Evolutionary conservation across 495 filamentous ascomycete genomes (phyloP).

Genomic region (Cairneyella variabilis): DNA sequence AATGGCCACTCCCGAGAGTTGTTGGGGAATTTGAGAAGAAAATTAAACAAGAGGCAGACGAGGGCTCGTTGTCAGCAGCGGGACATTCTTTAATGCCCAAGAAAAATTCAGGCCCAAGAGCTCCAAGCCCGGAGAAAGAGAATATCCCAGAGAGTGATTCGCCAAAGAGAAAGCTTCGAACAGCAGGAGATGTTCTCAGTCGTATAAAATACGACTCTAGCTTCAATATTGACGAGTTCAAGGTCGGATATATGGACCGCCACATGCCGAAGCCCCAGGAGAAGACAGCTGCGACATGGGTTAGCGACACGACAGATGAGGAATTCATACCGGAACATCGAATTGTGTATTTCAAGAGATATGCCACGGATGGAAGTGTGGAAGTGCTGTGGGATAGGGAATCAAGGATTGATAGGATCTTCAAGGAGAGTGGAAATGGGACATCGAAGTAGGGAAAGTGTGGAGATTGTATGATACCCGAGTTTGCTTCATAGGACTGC

Average conservation of each 20-base stretch:
- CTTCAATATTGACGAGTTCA: constrained; percentile 23
- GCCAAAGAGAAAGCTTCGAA: constrained; percentile 8
- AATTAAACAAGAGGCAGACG: too few species aligned
- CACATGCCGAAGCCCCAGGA: constrained; percentile 11
- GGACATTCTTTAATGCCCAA: neutral
- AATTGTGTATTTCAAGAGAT: constrained; percentile 24
- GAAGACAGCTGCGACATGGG: constrained; percentile 19
- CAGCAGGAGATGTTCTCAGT: constrained; percentile 20
- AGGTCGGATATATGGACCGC: constrained; percentile 24
- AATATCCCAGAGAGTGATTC: neutral
- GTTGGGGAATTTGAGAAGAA: constrained; percentile 2
- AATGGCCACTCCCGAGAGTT: constrained; percentile 9
- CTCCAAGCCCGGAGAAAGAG: neutral
- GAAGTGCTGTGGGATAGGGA: constrained; percentile 21
- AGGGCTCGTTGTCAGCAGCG: neutral
- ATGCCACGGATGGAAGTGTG: neutral
- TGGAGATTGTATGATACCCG: too few species aligned
- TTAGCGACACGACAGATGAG: constrained; percentile 21
- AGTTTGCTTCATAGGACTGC: too few species aligned
- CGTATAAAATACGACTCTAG: constrained; percentile 18
- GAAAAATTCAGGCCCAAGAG: neutral
- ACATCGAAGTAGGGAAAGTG: too few species aligned
- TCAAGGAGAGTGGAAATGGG: neutral
- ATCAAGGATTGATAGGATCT: constrained; percentile 17
- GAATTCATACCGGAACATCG: constrained; percentile 26